A percentile compares a stretch with the other conserved stretches of the same genome.
Conservation (phyloP, 768 basidiomycete genomes). For the Porphyrellus cyaneotinctus region DNA sequence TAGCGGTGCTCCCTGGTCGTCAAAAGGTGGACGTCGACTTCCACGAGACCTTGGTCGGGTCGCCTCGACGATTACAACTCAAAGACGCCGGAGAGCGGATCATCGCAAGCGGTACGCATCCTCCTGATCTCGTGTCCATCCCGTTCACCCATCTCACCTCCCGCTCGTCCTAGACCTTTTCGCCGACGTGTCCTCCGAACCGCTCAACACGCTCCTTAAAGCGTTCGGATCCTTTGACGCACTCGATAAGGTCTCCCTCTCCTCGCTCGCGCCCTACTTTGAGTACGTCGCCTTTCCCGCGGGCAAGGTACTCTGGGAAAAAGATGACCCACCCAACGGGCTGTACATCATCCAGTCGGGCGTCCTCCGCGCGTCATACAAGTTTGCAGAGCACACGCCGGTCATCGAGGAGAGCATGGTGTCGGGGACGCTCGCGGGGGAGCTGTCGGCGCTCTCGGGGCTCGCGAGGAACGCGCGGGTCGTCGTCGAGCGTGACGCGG, state of each 20-base stretch:
- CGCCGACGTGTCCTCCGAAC: constrained; percentile 47
- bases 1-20: constrained; percentile 50
- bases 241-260: constrained; percentile 53
- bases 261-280: constrained; percentile 68
- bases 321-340: constrained; percentile 73
- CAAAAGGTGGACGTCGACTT: constrained; percentile 47
- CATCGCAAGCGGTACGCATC: constrained; percentile 52
- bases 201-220: constrained; percentile 69
- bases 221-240: constrained; percentile 74
- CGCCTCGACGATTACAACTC: constrained; percentile 65
- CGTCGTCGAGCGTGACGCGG: constrained; percentile 69
- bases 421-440: constrained; percentile 87
- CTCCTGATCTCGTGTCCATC: neutral
- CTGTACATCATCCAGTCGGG: constrained; percentile 89
- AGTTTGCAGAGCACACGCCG: constrained; percentile 64
- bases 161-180: constrained; percentile 28
- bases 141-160: neutral
- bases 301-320: constrained; percentile 68
- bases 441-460: constrained; percentile 79
- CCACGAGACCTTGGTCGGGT: constrained; percentile 43
- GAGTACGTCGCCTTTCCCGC: constrained; percentile 53
- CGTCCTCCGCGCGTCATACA: constrained; percentile 77
- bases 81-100: constrained; percentile 69
- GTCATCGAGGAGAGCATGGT: constrained; percentile 89
- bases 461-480: constrained; percentile 82